Percentiles rank a stretch among this genome's conserved stretches.
These are phyloP conservation scores for Irpex lacteus DNA, from an alignment of 1,284 basidiomycete genomes.

Conservation along the genomic window DNA sequence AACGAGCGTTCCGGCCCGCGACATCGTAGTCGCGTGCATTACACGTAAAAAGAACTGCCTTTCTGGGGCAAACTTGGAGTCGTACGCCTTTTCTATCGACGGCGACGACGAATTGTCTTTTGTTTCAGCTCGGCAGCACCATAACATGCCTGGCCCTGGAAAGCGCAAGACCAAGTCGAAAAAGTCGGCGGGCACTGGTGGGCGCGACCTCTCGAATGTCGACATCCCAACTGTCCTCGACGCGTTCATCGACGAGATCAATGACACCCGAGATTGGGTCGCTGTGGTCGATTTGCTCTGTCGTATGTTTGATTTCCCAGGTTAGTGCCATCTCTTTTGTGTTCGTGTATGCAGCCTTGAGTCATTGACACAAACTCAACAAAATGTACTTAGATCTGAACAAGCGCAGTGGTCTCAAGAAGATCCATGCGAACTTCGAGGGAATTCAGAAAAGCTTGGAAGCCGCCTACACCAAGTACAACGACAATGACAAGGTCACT, in stretches of 20 bases:
- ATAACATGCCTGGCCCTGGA: constrained; percentile 32
- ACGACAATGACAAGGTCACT: constrained; percentile 24
- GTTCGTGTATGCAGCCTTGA: neutral
- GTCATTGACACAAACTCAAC: neutral
- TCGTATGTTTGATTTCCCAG: constrained; percentile 48
- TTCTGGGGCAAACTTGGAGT: no score
- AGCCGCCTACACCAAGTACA: constrained; percentile 21
- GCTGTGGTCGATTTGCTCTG: constrained; percentile 46
- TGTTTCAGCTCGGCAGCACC: neutral
- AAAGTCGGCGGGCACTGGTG: neutral
- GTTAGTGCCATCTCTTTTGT: constrained; percentile 27
- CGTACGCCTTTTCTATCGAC: no score
- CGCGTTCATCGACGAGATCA: constrained; percentile 40
- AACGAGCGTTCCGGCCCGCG: neutral
- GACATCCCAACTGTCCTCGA: constrained; percentile 17
- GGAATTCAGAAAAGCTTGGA: constrained; percentile 48
- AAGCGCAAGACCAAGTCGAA: constrained; percentile 23
- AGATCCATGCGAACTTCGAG: constrained; percentile 54
- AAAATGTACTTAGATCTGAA: constrained; percentile 42
- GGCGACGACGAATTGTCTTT: no score
- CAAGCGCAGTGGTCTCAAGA: constrained; percentile 56
- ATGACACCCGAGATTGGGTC: constrained; percentile 49
- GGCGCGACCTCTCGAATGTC: constrained; percentile 10
- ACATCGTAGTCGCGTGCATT: neutral
- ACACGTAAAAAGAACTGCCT: no score